Base-by-base conservation (phyloP, 495 filamentous ascomycete species). In the Daldinia grandis region DNA sequence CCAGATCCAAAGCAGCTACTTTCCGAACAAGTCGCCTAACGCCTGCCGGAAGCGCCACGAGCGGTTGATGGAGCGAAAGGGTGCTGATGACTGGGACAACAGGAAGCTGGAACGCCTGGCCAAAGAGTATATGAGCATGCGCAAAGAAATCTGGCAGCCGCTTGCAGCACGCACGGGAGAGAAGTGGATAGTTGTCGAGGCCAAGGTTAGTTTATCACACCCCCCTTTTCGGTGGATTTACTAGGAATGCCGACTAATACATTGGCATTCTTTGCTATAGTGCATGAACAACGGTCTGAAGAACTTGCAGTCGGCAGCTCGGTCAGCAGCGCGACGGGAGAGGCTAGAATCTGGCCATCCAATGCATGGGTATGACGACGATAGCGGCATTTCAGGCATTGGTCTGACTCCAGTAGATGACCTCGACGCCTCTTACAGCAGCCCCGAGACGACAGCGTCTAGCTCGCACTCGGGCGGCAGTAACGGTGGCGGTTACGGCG, bases 11-110 rank as follows among this genome's bases (percentile, higher is more conserved):
- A 81, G 81, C 62, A 84, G 82, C 53, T 85, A 89, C 75, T 93
- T 93, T 74, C 90, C 89, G 3, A 80, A 78, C 72, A 93, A 93
- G 80, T 90, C 90, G 5, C 84, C 89, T 31, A 93, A 93, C 77
- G 91, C 91, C 28, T 93, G 91, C 79, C 89, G 91, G 15, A 93
- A 93, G 76, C 84, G 91, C 44, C 89, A 93, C 73, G 91, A 93
- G 78, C 81, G 91, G 21, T 78, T 93, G 64, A 88, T 93, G 86
- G 90, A 91, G 76, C 84, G 86, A 64, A 81, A 83, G 60, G 86
- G 85, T 42, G 81, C 84, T 51, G 89, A 90, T 68, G 88, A 90
- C 64, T 93, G 90, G 85, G 89, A 92, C 75, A 85, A 83, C 42
- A 76, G 86, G 55, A 91, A 89, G 80, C 80, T 91, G 3, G 89